These are phyloP conservation scores for Metschnikowia continentalis DNA, from an alignment of 805 yeast genomes.

Conservation along the genomic window DNA sequence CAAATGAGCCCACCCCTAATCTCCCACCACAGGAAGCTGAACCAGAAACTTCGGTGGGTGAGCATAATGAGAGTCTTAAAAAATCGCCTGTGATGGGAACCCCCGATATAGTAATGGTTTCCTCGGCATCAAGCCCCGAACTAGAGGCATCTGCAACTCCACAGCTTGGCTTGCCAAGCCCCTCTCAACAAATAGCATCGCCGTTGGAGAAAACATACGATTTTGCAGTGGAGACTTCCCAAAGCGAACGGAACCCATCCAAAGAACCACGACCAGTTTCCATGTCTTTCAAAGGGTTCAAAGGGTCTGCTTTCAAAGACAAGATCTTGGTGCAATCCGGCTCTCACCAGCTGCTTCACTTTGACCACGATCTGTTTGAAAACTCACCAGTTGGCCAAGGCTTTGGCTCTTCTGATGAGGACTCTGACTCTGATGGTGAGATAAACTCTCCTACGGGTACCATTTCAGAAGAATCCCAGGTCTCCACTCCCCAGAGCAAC, in stretches of 20 bases:
- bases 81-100: background rate
- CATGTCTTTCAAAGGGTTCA: conserved; percentile 59
- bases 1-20: background rate
- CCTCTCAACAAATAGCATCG: conserved; percentile 1
- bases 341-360: conserved; percentile 40
- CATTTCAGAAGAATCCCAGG: background rate
- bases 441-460: background rate
- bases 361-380: conserved; percentile 27
- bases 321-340: conserved; percentile 20
- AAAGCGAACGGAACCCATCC: background rate
- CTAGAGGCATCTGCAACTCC: background rate
- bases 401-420: conserved; percentile 28
- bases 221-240: conserved; percentile 9
- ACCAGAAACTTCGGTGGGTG: background rate
- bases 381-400: conserved; percentile 37
- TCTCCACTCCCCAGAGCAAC: background rate
- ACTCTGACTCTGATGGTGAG: conserved; percentile 8
- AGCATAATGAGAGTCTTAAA: background rate
- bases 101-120: background rate
- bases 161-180: background rate
- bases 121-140: conserved; percentile 2
- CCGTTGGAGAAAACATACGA: conserved; percentile 12
- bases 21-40: background rate
- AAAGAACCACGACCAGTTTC: conserved; percentile 34
- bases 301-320: conserved; percentile 48